These are phyloP conservation scores for Kokia cookei DNA, from an alignment of 441 rosid genomes.

Conservation along the genomic window DNA sequence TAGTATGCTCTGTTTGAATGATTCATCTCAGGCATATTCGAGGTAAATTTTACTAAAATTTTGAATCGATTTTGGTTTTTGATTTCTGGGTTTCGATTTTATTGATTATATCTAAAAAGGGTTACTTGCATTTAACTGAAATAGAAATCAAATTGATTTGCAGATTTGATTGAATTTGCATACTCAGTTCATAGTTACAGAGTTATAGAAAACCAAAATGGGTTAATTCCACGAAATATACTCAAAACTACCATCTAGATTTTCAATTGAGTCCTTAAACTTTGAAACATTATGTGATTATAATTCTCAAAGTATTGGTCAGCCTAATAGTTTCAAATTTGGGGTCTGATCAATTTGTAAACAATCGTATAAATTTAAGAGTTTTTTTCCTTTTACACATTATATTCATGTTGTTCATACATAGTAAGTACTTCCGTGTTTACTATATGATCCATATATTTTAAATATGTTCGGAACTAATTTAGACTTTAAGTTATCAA, in stretches of 20 bases:
- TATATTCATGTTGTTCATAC: no score
- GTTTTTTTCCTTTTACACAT: no score
- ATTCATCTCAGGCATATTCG: constrained; percentile 41
- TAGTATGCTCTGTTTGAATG: constrained; percentile 56
- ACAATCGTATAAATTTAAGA: no score
- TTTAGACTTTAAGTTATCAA: background rate
- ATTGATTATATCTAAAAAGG: background rate
- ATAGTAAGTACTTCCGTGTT: no score
- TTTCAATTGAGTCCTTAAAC: background rate
- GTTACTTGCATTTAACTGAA: background rate
- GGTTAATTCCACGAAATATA: background rate
- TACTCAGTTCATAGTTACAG: background rate
- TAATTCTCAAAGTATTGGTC: no score
- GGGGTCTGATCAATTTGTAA: no score
- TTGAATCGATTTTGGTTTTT: background rate
- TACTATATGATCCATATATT: no score
- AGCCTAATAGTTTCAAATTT: no score
- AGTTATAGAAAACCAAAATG: background rate
- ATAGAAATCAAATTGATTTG: background rate
- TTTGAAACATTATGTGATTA: background rate
- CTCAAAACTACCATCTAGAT: background rate
- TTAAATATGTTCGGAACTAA: no score
- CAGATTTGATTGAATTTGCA: background rate
- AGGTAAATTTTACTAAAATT: constrained; percentile 23
- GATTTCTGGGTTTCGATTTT: background rate